Percentiles rank a stretch among this genome's conserved stretches.
phyloP scores from a whole-genome alignment of 345 rosid species.

The Geranium rotundifolium region DNA sequence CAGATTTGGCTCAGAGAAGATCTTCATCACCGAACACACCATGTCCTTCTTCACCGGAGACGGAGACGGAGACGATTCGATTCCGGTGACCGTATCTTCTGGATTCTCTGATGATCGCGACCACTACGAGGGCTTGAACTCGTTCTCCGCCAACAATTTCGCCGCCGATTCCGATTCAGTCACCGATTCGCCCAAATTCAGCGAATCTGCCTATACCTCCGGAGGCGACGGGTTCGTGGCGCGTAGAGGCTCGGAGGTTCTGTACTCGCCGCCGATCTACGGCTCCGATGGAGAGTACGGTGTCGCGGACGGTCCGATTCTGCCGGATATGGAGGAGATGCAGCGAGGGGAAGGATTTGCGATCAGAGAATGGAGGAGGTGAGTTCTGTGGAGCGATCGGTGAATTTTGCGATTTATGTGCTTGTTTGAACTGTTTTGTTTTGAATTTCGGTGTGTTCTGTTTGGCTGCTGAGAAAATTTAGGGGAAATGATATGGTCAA shows the following conservation, averaged over 20 bases:
- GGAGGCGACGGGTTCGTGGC: neutral
- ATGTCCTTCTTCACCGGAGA: neutral
- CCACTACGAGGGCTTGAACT: too few relatives aligned
- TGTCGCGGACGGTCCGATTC: conserved; percentile 41
- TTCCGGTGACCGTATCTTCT: too few relatives aligned
- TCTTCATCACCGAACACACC: neutral
- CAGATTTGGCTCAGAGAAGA: neutral
- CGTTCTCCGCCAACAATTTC: neutral
- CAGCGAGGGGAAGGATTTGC: conserved; percentile 48
- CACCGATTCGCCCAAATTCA: neutral
- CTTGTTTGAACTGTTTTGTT: neutral
- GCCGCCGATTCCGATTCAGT: conserved; percentile 12
- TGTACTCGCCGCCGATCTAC: neutral
- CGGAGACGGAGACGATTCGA: neutral
- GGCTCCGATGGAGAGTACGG: conserved; percentile 19
- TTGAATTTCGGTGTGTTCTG: neutral
- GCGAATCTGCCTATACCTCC: neutral
- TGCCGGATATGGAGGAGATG: conserved; percentile 50
- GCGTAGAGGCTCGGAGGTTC: neutral
- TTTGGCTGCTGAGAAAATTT: conserved; percentile 3
- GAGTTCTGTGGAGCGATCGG: conserved; percentile 1
- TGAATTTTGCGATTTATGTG: too few relatives aligned
- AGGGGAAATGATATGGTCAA: neutral
- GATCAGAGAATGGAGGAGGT: conserved; percentile 86
- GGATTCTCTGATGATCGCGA: too few relatives aligned